These are phyloP conservation scores for Ceratocystis albifundus DNA, from an alignment of 2,329 filamentous ascomycete genomes.

Conservation along the genomic window DNA sequence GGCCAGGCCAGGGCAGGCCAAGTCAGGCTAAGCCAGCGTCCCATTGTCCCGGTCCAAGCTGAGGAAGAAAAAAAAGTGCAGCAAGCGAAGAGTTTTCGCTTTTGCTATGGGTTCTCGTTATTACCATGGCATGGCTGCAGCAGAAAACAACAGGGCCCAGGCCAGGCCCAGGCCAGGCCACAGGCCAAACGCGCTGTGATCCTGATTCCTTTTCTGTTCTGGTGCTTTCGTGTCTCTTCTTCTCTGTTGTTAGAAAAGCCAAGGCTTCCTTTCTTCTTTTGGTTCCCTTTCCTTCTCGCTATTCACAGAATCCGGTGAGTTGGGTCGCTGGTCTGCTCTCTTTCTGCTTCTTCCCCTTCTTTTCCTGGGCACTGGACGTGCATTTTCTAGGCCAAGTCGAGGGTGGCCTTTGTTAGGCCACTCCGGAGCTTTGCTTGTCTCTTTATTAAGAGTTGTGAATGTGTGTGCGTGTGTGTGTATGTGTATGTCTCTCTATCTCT, in stretches of 20 bases:
- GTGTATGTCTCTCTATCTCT: too few relatives aligned
- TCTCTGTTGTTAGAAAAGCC: neutral
- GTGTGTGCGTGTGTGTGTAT: too few relatives aligned
- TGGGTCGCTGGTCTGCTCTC: too few relatives aligned
- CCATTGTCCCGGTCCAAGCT: slow-evolving; percentile 9
- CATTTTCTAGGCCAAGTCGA: too few relatives aligned
- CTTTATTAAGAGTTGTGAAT: too few relatives aligned
- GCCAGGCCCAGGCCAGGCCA: neutral
- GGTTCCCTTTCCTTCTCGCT: slow-evolving; percentile 26
- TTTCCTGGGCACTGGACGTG: too few relatives aligned
- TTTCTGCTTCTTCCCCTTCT: too few relatives aligned
- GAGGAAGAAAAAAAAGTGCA: neutral
- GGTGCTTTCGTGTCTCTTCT: neutral
- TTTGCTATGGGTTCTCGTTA: neutral
- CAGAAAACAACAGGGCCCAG: neutral
- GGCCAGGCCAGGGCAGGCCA: neutral
- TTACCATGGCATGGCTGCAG: neutral
- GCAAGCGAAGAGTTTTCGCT: neutral
- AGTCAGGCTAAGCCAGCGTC: neutral
- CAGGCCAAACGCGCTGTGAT: slow-evolving; percentile 5
- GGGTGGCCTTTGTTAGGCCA: too few relatives aligned
- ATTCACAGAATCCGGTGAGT: neutral
- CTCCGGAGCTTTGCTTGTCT: too few relatives aligned
- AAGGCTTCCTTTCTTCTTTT: neutral
- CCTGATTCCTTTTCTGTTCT: neutral